Percentiles rank a stretch among this genome's conserved stretches.
Evolutionary conservation across 352 stramenopile genomes (phyloP).

Genomic region (Phytopythium delawarense): DNA sequence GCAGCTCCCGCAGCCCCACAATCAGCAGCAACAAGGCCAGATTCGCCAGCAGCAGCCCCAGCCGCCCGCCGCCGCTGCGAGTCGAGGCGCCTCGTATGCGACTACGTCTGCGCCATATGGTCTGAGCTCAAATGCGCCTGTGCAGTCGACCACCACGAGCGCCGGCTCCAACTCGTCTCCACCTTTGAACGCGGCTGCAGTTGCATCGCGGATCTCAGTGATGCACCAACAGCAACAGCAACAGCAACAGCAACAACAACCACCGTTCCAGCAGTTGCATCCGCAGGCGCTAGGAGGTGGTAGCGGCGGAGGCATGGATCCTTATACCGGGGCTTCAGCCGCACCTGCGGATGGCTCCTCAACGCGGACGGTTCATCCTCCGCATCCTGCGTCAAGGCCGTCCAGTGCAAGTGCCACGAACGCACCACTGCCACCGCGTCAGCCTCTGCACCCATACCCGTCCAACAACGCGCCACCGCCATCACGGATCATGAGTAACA

Average conservation of each 20-base stretch:
- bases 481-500: constrained; percentile 36
- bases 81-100: not conserved
- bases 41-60: constrained; percentile 10
- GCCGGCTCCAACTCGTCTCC: not conserved
- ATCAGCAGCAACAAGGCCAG: not conserved
- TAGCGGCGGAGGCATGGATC: constrained; percentile 1
- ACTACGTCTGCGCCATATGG: not conserved
- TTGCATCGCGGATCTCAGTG: constrained; percentile 23
- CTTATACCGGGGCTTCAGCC: not conserved
- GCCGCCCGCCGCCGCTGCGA: too few relatives aligned
- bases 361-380: not conserved
- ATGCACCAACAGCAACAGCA: constrained; percentile 24
- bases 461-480: constrained; percentile 41
- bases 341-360: not conserved
- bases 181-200: not conserved
- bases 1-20: not conserved
- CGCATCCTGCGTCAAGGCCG: not conserved
- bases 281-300: constrained; percentile 1
- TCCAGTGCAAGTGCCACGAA: not conserved
- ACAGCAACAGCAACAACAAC: constrained; percentile 1
- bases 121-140: not conserved
- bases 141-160: not conserved
- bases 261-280: constrained; percentile 13
- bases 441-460: constrained; percentile 13
- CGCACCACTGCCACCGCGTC: constrained; percentile 3